Base-by-base conservation (phyloP, 2,329 filamentous ascomycete genomes). In the Aspergillus ibericus region DNA sequence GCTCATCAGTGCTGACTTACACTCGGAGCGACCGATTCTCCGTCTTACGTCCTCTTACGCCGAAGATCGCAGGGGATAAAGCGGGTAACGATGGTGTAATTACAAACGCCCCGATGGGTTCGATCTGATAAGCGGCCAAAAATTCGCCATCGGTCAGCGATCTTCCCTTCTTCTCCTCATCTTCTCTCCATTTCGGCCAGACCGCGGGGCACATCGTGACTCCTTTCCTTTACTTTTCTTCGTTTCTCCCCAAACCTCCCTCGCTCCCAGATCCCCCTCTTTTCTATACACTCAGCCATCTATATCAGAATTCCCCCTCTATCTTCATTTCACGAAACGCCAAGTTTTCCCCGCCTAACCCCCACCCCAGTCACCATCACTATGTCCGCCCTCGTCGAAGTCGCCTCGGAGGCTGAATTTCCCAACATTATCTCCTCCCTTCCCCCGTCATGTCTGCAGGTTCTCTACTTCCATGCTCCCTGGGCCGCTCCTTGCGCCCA, bases 401-500 rank as follows among this genome's bases (percentile, higher is more conserved):
- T 97, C 77, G 84, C 86, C 67, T 87, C 84, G 68, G 86, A 92
- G 69, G 79, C 83, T 66, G 86, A 87, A 68, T 97, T 95, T 87
- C 81, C 87, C 65, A 79, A 85, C 65, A 83, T 89, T 71, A 80
- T 91, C 62, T 81, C 82, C 62, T 82, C 85, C 42, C 82, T 93
- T 13, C 85, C 90, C 10, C 72, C 88, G 1, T 84, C 87, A 15
- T 86, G 90, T 15, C 85, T 97, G 60, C 83, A 93, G 63, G 83
- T 97, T 71, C 86, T 96, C 72, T 97, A 93, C 75, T 99, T 99
- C 82, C 90, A 98, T 76, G 92, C 95, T 18, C 90, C 93, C 65
- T 99, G 95, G 95, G 95, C 95, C 29, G 92, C 92, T 59, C 95
- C 95, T 47, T 98, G 95, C 82, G 88, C 90, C 63, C 92, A 97